Evolutionary conservation across 176 grass and related monocot species (phyloP).

Genomic region (Thalia dealbata): DNA sequence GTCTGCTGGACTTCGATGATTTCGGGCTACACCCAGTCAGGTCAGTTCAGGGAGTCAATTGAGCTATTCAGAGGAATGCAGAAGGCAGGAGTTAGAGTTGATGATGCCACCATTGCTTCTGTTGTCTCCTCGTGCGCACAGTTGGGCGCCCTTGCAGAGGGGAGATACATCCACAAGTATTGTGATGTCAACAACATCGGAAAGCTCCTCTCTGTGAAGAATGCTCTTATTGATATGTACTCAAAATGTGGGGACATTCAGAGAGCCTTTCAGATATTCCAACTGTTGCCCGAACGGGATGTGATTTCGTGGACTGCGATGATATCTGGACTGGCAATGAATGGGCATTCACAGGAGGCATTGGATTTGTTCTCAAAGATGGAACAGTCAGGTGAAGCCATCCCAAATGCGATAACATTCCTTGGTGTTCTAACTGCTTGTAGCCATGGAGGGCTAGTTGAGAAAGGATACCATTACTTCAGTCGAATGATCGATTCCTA

Average conservation of each 20-base stretch:
- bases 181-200: slow-evolving; percentile 58
- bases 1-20: slow-evolving; percentile 92
- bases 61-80: slow-evolving; percentile 78
- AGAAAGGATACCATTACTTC: slow-evolving; percentile 72
- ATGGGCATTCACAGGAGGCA: slow-evolving; percentile 61
- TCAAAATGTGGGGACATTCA: slow-evolving; percentile 78
- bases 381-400: slow-evolving; percentile 44
- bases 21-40: slow-evolving; percentile 51
- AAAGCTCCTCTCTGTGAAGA: slow-evolving; percentile 49
- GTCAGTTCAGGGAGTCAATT: slow-evolving; percentile 55
- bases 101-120: slow-evolving; percentile 60
- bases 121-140: slow-evolving; percentile 75
- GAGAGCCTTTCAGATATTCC: slow-evolving; percentile 63
- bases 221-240: slow-evolving; percentile 89
- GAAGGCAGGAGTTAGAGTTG: slow-evolving; percentile 46
- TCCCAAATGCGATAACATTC: slow-evolving; percentile 77
- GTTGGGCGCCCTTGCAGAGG: slow-evolving; percentile 63
- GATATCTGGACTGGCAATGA: slow-evolving; percentile 74
- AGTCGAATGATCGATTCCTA: slow-evolving; percentile 52
- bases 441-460: slow-evolving; percentile 80
- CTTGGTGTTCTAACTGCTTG: slow-evolving; percentile 71
- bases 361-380: slow-evolving; percentile 82
- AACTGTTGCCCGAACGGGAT: slow-evolving; percentile 38
- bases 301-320: slow-evolving; percentile 79
- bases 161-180: slow-evolving; percentile 63